phyloP scores from a whole-genome alignment of 345 rosid genomes.

The Hirschfeldia incana region DNA sequence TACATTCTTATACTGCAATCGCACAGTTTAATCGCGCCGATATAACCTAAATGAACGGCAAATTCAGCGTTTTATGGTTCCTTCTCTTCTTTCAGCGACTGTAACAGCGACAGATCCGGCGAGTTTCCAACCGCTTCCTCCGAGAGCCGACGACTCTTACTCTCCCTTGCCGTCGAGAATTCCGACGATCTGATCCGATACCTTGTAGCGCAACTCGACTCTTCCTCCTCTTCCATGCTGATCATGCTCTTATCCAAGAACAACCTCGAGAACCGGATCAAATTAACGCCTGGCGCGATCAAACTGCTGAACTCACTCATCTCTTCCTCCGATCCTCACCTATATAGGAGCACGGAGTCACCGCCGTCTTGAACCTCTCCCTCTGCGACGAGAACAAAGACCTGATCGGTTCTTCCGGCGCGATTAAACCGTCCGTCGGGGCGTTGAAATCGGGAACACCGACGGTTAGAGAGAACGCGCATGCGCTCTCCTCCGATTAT shows the following conservation, averaged over 20 bases:
- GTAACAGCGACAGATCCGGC: conserved; percentile 90
- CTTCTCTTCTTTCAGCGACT: conserved; percentile 78
- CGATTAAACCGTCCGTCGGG: conserved; percentile 76
- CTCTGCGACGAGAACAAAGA: conserved; percentile 92
- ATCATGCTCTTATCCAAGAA: conserved; percentile 89
- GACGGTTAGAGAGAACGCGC: conserved; percentile 91
- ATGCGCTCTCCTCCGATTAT: conserved; percentile 82
- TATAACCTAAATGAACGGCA: conserved; percentile 41
- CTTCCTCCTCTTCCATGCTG: conserved; percentile 61
- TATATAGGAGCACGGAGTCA: conserved; percentile 91
- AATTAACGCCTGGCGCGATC: conserved; percentile 76
- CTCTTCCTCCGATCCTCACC: conserved; percentile 74
- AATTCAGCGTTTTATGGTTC: conserved; percentile 31
- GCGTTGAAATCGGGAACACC: conserved; percentile 75
- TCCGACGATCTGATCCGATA: conserved; percentile 69
- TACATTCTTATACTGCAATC: background rate
- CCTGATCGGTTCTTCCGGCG: conserved; percentile 61
- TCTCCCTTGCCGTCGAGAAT: conserved; percentile 62
- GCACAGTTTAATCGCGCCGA: background rate
- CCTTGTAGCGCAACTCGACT: conserved; percentile 63
- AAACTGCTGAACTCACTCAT: too few relatives aligned
- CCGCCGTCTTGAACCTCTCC: conserved; percentile 67
- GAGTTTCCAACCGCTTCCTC: conserved; percentile 69
- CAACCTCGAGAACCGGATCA: conserved; percentile 76
- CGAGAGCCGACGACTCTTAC: conserved; percentile 57